phyloP scores from a whole-genome alignment of 1,139 yeast species.

The Pichia sp. region DNA sequence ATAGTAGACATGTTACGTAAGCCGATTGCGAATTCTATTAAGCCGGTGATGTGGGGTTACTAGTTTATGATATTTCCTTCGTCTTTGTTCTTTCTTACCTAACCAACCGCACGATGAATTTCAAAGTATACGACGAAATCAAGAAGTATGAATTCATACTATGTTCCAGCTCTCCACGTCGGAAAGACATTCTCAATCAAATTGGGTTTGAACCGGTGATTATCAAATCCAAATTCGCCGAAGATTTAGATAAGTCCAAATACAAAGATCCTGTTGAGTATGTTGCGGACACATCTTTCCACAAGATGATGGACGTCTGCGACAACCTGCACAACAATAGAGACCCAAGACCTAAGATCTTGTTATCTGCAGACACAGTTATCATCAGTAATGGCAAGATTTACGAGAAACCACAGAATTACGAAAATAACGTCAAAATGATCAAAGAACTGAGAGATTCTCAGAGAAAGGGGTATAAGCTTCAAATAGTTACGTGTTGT shows the following conservation, averaged over 20 bases:
- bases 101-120: too few relatives aligned
- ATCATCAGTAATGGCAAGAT: slow-evolving; percentile 60
- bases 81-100: too few relatives aligned
- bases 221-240: slow-evolving; percentile 64
- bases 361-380: slow-evolving; percentile 76
- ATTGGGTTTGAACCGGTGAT: slow-evolving; percentile 58
- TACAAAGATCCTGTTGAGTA: slow-evolving; percentile 50
- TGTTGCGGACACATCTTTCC: slow-evolving; percentile 66
- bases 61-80: too few relatives aligned
- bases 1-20: too few relatives aligned
- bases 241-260: slow-evolving; percentile 58
- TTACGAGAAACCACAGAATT: slow-evolving; percentile 72
- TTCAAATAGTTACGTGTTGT: slow-evolving; percentile 29
- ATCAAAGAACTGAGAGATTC: slow-evolving; percentile 46
- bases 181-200: slow-evolving; percentile 65
- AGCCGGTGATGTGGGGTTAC: too few relatives aligned
- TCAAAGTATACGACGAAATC: slow-evolving; percentile 33
- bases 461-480: slow-evolving; percentile 36
- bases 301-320: slow-evolving; percentile 63
- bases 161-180: slow-evolving; percentile 84
- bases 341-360: slow-evolving; percentile 8
- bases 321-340: slow-evolving; percentile 27
- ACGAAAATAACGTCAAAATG: slow-evolving; percentile 48
- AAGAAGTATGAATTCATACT: slow-evolving; percentile 44
- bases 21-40: too few relatives aligned